phyloP scores from a whole-genome alignment of 2,329 filamentous ascomycete genomes.

The Ophiocordyceps australis region DNA sequence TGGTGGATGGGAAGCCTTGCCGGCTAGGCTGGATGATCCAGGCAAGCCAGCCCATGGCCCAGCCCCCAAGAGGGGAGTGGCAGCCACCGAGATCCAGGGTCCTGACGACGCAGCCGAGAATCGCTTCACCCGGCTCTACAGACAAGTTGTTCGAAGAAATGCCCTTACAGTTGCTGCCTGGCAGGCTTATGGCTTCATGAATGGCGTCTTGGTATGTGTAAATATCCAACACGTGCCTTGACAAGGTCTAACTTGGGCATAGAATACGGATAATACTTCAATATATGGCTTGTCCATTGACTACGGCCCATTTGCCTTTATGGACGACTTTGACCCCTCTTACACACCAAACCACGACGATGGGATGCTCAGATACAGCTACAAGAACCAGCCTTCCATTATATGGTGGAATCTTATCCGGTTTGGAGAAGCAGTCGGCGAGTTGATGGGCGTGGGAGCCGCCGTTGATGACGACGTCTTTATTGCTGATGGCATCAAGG shows the following conservation, averaged over 20 bases:
- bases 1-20: constrained; percentile 71
- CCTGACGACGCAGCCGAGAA: constrained; percentile 56
- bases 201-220: constrained; percentile 71
- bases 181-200: constrained; percentile 99
- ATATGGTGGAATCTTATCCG: constrained; percentile 98
- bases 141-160: constrained; percentile 73
- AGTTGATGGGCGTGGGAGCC: constrained; percentile 64
- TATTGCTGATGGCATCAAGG: constrained; percentile 47
- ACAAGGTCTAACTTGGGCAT: no score
- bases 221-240: no score
- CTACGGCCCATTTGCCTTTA: constrained; percentile 92
- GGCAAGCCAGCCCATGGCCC: constrained; percentile 24
- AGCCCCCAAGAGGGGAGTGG: constrained; percentile 30
- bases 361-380: constrained; percentile 68
- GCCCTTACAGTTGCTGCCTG: constrained; percentile 78
- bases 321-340: constrained; percentile 86
- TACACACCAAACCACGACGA: constrained; percentile 99
- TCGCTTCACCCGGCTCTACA: constrained; percentile 70
- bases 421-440: constrained; percentile 74
- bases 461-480: constrained; percentile 57
- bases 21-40: constrained; percentile 35
- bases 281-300: constrained; percentile 79
- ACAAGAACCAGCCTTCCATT: constrained; percentile 84
- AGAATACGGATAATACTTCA: constrained; percentile 93
- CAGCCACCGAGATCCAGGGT: constrained; percentile 45